Base-by-base conservation (phyloP, 305 asterid genomes). In the Coffea humblotiana region DNA sequence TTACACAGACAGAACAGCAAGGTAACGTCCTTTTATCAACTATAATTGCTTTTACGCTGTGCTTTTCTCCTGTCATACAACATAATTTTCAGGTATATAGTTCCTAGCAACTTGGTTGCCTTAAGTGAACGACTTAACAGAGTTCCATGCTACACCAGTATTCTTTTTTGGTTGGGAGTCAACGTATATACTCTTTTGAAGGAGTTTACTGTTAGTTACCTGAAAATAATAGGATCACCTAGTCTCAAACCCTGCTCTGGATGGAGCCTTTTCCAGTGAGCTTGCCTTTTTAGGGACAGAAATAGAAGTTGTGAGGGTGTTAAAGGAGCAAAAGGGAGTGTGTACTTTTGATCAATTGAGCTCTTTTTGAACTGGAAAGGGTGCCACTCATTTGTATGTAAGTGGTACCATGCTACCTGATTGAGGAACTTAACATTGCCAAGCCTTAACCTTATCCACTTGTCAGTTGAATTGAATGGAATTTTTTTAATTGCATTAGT, bases 1-100 rank as follows among this genome's bases (percentile, higher is more conserved):
- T 89, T 68, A 85, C 89, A 67, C 93, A 88, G 85, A 79, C 83
- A 83, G 88, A 90, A 75, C 88, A 60, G 77, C 87, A 90, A 79
- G 98, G 99, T 92, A 80, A 79, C 69, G 47, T 75, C 85, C 82
- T 74, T 18, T 80, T 81, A 69, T 74, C 58, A 51, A 21, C 29
- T 74, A 37, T 77, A 35, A 68, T 45, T 6, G 43, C 52, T 32
- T 12, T 54, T 60, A 29, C 5, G 27, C 27, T 58, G 72, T 75
- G 71, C 77, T 80, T 75, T 60, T 5, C 6, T 37, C 78, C 23
- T 35, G 29, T 58, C 61, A n/a, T 58, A 43, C 43, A 66, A 54
- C 32, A 58, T 49, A 25, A 49, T 35, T 70, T 66, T 61, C 18
- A 7, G 5, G 72, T 37, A 49, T 23, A 66, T 13, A 47, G 23